Conservation (phyloP, 2,329 filamentous ascomycete genomes). For the Teratosphaeria zuluensis region DNA sequence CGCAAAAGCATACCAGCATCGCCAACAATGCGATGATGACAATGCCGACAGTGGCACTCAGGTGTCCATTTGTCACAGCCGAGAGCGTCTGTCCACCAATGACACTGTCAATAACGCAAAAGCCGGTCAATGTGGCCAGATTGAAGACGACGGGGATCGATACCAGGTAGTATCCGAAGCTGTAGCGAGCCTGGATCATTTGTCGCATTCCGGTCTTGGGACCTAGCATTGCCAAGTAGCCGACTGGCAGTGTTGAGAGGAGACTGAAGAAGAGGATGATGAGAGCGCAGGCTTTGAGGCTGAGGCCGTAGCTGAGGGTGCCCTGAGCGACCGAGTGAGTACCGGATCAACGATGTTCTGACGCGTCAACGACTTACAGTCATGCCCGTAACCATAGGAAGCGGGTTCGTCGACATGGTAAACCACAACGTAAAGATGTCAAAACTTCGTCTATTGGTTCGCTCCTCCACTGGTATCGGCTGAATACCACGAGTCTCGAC, state of each 20-base stretch:
- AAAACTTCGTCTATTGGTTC: slow-evolving; percentile 44
- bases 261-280: slow-evolving; percentile 56
- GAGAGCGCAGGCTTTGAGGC: slow-evolving; percentile 47
- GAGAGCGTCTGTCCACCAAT: slow-evolving; percentile 50
- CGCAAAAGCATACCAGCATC: slow-evolving; percentile 53
- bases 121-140: slow-evolving; percentile 53
- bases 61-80: slow-evolving; percentile 39
- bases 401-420: slow-evolving; percentile 46
- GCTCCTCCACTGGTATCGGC: slow-evolving; percentile 46
- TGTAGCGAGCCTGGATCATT: slow-evolving; percentile 56
- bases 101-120: slow-evolving; percentile 52
- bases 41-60: slow-evolving; percentile 50
- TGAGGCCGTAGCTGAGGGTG: slow-evolving; percentile 45
- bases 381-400: slow-evolving; percentile 40
- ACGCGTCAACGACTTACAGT: slow-evolving; percentile 15
- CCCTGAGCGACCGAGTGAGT: slow-evolving; percentile 43
- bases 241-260: slow-evolving; percentile 44
- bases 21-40: slow-evolving; percentile 50
- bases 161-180: slow-evolving; percentile 52
- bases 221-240: slow-evolving; percentile 49
- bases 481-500: slow-evolving; percentile 34
- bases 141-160: slow-evolving; percentile 54
- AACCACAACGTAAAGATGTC: slow-evolving; percentile 55
- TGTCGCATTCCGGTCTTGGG: slow-evolving; percentile 56
- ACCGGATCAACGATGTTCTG: neutral